Conservation (phyloP, 2,329 filamentous ascomycete species). For the Fusarium praegraminearum region DNA sequence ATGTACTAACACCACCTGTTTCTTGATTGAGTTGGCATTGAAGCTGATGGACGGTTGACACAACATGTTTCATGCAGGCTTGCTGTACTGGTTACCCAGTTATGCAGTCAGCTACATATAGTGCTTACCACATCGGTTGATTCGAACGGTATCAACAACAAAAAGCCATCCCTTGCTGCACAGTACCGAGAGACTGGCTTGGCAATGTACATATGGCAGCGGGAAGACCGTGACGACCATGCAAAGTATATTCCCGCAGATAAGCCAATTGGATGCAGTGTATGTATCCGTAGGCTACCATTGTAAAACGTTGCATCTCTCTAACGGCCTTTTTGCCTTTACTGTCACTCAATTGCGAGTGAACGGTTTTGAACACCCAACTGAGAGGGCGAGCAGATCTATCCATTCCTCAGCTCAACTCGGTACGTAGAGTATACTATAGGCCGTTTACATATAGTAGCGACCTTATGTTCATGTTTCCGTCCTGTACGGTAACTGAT, state of each 20-base stretch:
- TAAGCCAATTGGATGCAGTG: not conserved
- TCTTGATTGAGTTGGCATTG: not conserved
- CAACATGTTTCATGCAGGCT: not conserved
- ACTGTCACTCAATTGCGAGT: conserved; percentile 9
- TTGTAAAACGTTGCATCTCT: conserved; percentile 20
- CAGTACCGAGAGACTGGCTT: conserved; percentile 7
- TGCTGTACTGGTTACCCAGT: not conserved
- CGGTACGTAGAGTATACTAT: not conserved
- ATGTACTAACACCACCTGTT: not conserved
- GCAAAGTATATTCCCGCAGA: conserved; percentile 1
- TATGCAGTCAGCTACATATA: not conserved
- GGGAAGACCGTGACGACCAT: conserved; percentile 13
- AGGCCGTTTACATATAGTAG: not conserved
- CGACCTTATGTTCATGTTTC: conserved; percentile 11
- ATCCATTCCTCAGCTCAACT: conserved; percentile 41
- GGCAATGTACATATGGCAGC: conserved; percentile 19
- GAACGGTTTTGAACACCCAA: conserved; percentile 5
- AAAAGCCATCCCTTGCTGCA: not conserved
- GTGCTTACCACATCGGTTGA: not conserved
- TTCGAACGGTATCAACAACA: not conserved
- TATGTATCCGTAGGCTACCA: not conserved
- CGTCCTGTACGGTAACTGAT: not conserved
- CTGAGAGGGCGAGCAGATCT: conserved; percentile 18
- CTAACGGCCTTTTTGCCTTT: conserved; percentile 18
- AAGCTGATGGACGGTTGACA: not conserved